A percentile compares a stretch with the other conserved stretches of the same genome.
These are phyloP conservation scores for Globisporangium echinulatum DNA, from an alignment of 352 stramenopile genomes.

Conservation along the genomic window DNA sequence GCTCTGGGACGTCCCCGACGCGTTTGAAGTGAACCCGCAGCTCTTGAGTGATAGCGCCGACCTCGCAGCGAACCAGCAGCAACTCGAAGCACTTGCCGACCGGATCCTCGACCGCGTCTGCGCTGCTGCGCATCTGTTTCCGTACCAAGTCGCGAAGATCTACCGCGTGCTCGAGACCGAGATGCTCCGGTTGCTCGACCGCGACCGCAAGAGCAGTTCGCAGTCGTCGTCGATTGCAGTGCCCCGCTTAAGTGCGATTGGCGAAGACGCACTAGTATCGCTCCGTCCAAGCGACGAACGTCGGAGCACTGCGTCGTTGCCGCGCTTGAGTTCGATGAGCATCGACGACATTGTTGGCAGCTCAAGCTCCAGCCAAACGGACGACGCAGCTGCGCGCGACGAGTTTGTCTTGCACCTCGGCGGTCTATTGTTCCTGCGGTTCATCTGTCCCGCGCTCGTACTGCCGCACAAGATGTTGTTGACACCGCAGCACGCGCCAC, in stretches of 20 bases:
- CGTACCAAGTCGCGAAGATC: constrained; percentile 73
- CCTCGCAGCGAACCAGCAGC: constrained; percentile 40
- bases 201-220: constrained; percentile 29
- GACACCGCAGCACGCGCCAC: constrained; percentile 32
- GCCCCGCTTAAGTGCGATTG: constrained; percentile 45
- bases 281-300: too few species aligned
- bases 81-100: constrained; percentile 47
- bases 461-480: constrained; percentile 68
- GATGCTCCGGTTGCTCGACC: constrained; percentile 67
- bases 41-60: constrained; percentile 33
- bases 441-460: constrained; percentile 69
- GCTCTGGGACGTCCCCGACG: constrained; percentile 35
- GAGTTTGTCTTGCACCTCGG: constrained; percentile 77
- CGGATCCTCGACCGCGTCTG: constrained; percentile 46
- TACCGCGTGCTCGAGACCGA: constrained; percentile 65
- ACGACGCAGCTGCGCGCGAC: constrained; percentile 32
- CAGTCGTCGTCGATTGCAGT: constrained; percentile 18
- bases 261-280: constrained; percentile 24
- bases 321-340: too few species aligned
- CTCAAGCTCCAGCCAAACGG: neutral
- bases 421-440: constrained; percentile 71
- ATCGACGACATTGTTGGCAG: neutral
- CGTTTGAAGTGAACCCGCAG: constrained; percentile 64
- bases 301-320: too few species aligned
- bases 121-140: constrained; percentile 40